Evolutionary conservation across 805 yeast species (phyloP).

Genomic region (Kodamaea laetipori): DNA sequence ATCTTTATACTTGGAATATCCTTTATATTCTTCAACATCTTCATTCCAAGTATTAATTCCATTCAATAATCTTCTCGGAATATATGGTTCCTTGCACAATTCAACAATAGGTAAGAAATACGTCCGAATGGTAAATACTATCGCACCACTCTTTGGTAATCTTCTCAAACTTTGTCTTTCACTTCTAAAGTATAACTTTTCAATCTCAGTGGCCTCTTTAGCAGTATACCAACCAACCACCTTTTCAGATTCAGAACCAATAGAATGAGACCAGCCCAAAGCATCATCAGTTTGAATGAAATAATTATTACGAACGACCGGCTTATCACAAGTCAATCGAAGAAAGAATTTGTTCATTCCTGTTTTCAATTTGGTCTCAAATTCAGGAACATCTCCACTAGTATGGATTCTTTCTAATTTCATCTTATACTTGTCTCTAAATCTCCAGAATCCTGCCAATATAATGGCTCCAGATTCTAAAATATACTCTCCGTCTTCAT

Average conservation of each 20-base stretch:
- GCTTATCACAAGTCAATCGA: slow-evolving; percentile 57
- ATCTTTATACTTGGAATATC: slow-evolving; percentile 54
- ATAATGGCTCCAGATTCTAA: slow-evolving; percentile 63
- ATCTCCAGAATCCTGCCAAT: slow-evolving; percentile 71
- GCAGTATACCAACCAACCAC: slow-evolving; percentile 66
- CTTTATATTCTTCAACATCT: slow-evolving; percentile 63
- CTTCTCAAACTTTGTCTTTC: slow-evolving; percentile 67
- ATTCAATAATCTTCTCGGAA: slow-evolving; percentile 60
- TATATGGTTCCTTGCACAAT: slow-evolving; percentile 58
- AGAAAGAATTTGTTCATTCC: slow-evolving; percentile 70
- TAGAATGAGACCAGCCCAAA: slow-evolving; percentile 64
- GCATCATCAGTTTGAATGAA: slow-evolving; percentile 65
- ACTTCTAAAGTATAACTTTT: slow-evolving; percentile 56
- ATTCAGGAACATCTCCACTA: slow-evolving; percentile 69
- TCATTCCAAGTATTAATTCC: slow-evolving; percentile 62
- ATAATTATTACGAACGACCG: slow-evolving; percentile 68
- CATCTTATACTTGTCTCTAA: slow-evolving; percentile 58
- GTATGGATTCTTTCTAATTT: slow-evolving; percentile 62
- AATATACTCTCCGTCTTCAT: slow-evolving; percentile 55
- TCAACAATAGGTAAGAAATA: slow-evolving; percentile 59
- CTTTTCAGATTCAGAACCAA: slow-evolving; percentile 53
- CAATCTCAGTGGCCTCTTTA: slow-evolving; percentile 45
- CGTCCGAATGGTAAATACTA: slow-evolving; percentile 62
- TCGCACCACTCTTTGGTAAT: slow-evolving; percentile 59
- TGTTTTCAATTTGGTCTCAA: slow-evolving; percentile 53